Conservation (phyloP, 345 rosid species). For the Ceriops zippeliana region DNA sequence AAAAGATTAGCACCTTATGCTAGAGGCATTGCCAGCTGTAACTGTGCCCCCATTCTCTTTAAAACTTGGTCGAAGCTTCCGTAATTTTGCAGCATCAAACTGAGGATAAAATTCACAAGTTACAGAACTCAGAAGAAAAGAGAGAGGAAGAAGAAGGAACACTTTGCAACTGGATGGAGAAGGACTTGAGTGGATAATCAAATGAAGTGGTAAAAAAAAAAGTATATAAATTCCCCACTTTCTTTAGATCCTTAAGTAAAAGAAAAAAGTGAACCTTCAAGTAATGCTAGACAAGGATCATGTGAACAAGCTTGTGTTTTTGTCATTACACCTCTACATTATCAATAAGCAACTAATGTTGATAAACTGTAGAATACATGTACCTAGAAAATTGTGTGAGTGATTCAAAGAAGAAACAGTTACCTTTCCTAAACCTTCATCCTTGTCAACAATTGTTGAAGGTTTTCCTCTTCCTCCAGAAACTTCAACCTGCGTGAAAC, state of each 20-base stretch:
- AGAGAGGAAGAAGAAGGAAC: not conserved
- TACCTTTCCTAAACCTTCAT: constrained; percentile 97
- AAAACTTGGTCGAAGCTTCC: constrained; percentile 95
- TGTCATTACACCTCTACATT: not conserved
- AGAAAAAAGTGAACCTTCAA: not conserved
- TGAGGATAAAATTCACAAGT: constrained; percentile 25
- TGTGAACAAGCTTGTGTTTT: not conserved
- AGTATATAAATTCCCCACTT: not conserved
- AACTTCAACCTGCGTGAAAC: constrained; percentile 70
- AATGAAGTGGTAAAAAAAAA: not conserved
- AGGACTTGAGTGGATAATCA: not conserved
- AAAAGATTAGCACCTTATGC: constrained; percentile 61
- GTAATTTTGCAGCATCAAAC: constrained; percentile 89
- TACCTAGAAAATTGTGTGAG: not conserved
- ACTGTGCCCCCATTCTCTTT: constrained; percentile 86
- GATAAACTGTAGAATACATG: not conserved
- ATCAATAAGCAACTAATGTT: constrained; percentile 5
- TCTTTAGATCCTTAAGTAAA: not conserved
- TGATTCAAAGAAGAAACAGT: not conserved
- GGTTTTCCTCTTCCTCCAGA: constrained; percentile 92
- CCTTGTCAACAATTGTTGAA: constrained; percentile 73
- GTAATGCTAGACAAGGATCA: not conserved
- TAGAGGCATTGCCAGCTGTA: constrained; percentile 98
- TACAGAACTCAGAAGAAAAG: not conserved
- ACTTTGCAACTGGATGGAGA: not conserved